These are phyloP conservation scores for Fusarium verrucosum DNA, from an alignment of 2,329 filamentous ascomycete species.

Conservation along the genomic window DNA sequence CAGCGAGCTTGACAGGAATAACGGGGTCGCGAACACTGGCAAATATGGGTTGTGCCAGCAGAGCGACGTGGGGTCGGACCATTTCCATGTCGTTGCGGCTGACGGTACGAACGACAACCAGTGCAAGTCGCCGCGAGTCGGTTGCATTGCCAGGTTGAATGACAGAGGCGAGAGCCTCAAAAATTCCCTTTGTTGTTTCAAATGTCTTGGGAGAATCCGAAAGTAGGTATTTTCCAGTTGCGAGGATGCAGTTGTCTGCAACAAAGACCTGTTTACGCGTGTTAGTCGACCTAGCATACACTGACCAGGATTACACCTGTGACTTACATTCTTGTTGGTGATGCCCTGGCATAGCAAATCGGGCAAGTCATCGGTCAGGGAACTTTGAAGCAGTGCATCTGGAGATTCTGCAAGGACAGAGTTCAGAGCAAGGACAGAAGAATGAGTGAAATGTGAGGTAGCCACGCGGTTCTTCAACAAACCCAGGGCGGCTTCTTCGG, in stretches of 20 bases:
- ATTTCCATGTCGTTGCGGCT: slow-evolving; percentile 81
- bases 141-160: slow-evolving; percentile 81
- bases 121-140: slow-evolving; percentile 84
- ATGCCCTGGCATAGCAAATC: slow-evolving; percentile 84
- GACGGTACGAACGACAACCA: slow-evolving; percentile 89
- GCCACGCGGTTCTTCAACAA: slow-evolving; percentile 79
- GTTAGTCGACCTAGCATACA: not conserved
- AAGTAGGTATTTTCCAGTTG: slow-evolving; percentile 89
- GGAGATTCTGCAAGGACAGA: slow-evolving; percentile 86
- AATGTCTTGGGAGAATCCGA: slow-evolving; percentile 73
- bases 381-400: slow-evolving; percentile 70
- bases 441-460: slow-evolving; percentile 75
- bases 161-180: slow-evolving; percentile 77
- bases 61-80: slow-evolving; percentile 79
- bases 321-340: slow-evolving; percentile 75
- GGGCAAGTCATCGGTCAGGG: slow-evolving; percentile 77
- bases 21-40: slow-evolving; percentile 88
- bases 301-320: not conserved
- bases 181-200: slow-evolving; percentile 80
- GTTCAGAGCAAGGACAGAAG: slow-evolving; percentile 88
- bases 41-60: slow-evolving; percentile 87
- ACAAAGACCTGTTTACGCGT: slow-evolving; percentile 71
- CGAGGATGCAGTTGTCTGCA: slow-evolving; percentile 86
- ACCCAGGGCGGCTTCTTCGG: slow-evolving; percentile 70
- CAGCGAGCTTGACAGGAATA: slow-evolving; percentile 94